Conservation (phyloP, 2,329 filamentous ascomycete genomes). For the Fusarium tjaetaba region DNA sequence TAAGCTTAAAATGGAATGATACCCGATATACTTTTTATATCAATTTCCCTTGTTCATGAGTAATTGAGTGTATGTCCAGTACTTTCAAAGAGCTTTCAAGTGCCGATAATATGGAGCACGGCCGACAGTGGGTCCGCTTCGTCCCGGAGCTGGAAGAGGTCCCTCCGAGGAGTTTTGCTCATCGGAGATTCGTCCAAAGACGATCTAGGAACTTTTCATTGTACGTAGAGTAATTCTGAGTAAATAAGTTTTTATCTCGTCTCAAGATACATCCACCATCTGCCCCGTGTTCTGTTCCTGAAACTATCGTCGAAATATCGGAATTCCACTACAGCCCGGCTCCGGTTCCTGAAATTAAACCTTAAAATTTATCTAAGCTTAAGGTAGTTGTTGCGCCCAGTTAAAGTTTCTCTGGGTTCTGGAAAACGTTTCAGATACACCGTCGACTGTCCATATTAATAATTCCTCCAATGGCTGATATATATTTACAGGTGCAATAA, state of each 20-base stretch:
- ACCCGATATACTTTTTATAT: not conserved
- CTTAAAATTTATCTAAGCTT: conserved; percentile 13
- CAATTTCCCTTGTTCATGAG: not conserved
- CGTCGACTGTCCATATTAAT: not conserved
- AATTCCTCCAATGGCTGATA: conserved; percentile 30
- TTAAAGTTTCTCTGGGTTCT: conserved; percentile 24
- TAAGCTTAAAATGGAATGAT: not conserved
- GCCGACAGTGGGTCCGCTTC: not conserved
- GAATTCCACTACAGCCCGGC: not conserved
- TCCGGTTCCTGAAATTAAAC: conserved; percentile 34
- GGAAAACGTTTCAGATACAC: conserved; percentile 30
- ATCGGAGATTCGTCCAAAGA: not conserved
- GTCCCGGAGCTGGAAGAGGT: not conserved
- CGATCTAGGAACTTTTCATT: not conserved
- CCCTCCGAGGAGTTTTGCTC: not conserved
- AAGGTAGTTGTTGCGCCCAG: not conserved
- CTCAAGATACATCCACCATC: not conserved
- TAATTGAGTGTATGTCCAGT: too few relatives aligned
- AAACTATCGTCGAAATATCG: conserved; percentile 7
- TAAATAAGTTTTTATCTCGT: not conserved
- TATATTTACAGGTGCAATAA: not conserved
- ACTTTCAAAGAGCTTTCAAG: not conserved
- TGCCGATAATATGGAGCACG: not conserved
- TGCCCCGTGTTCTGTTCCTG: conserved; percentile 12
- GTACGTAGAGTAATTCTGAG: not conserved